A percentile compares a stretch with the other conserved stretches of the same genome.
Evolutionary conservation across 2,329 filamentous ascomycete species (phyloP).

Genomic region (Sclerotinia nivalis): DNA sequence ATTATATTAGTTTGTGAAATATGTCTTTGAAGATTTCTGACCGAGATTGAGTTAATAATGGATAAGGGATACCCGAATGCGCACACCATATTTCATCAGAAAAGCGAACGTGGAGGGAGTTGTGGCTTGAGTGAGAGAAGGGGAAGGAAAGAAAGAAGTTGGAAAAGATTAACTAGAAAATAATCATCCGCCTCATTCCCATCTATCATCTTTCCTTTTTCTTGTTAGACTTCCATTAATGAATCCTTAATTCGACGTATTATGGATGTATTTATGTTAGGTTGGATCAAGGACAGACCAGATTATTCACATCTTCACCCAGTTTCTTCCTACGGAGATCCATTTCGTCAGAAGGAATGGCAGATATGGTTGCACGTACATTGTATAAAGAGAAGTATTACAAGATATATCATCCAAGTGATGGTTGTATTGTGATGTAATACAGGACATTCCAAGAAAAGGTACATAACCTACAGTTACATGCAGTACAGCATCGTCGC

Average conservation of each 20-base stretch:
- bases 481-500: background rate
- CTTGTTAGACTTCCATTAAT: background rate
- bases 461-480: background rate
- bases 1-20: background rate
- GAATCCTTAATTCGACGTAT: no score
- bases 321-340: background rate
- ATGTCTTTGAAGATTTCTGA: background rate
- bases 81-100: background rate
- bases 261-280: no score
- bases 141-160: background rate
- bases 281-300: background rate
- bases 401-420: background rate
- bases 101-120: background rate
- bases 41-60: background rate
- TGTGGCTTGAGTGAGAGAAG: constrained; percentile 3
- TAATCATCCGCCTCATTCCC: background rate
- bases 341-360: background rate
- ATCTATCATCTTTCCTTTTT: background rate
- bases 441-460: background rate
- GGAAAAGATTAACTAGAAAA: background rate
- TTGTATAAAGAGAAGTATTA: background rate
- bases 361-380: background rate
- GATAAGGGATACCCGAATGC: background rate
- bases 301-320: background rate
- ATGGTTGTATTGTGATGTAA: background rate